These are phyloP conservation scores for Phylloporus scabripes DNA, from an alignment of 768 basidiomycete species.

Conservation along the genomic window DNA sequence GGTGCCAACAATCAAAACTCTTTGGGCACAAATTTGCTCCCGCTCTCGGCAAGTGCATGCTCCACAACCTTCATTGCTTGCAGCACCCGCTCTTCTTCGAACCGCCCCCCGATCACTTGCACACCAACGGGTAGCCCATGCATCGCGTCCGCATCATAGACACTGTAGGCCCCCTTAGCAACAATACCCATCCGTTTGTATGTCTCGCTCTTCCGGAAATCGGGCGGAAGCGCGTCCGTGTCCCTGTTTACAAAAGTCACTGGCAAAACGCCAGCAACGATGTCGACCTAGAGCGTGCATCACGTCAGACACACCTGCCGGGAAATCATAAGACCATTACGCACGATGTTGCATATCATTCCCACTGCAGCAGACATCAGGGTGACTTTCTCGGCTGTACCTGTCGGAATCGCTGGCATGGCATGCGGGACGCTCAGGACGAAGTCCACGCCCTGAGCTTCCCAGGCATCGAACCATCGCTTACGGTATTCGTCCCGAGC, in stretches of 20 bases:
- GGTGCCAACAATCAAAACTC: conserved; percentile 13
- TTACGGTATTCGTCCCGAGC: conserved; percentile 21
- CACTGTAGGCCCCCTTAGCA: conserved; percentile 42
- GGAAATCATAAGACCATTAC: conserved; percentile 11
- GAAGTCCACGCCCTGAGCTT: conserved; percentile 36
- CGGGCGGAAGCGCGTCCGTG: conserved; percentile 35
- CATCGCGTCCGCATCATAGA: conserved; percentile 59
- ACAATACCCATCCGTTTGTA: conserved; percentile 36
- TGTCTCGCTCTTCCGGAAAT: conserved; percentile 23
- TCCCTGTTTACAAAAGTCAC: conserved; percentile 46
- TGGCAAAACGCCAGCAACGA: conserved; percentile 55
- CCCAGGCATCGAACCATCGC: conserved; percentile 37
- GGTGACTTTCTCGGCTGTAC: conserved; percentile 31
- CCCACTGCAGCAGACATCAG: conserved; percentile 30
- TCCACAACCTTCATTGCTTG: conserved; percentile 63
- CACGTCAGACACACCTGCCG: background rate
- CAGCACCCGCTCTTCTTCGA: conserved; percentile 71
- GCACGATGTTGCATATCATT: conserved; percentile 42
- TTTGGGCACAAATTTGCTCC: conserved; percentile 18
- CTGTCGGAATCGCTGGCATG: conserved; percentile 35
- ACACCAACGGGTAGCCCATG: conserved; percentile 64
- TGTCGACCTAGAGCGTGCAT: conserved; percentile 40
- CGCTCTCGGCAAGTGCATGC: conserved; percentile 20
- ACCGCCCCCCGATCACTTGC: conserved; percentile 54
- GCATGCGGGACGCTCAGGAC: conserved; percentile 37